A percentile compares a stretch with the other conserved stretches of the same genome.
phyloP scores from a whole-genome alignment of 768 basidiomycete species.

The Macrocybe gigantea region DNA sequence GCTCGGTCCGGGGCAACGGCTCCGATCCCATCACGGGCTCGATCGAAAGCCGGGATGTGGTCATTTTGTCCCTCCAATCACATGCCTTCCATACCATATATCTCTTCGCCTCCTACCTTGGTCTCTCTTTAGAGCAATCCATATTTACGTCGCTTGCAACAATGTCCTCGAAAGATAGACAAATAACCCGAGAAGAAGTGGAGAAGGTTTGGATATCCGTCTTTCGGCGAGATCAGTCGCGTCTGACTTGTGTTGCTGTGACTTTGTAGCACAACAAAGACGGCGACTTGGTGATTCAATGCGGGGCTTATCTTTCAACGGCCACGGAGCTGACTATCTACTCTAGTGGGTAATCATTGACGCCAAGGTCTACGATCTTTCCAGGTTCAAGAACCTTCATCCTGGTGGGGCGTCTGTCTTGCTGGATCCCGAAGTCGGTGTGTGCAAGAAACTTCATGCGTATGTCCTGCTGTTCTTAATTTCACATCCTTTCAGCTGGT shows the following conservation, averaged over 20 bases:
- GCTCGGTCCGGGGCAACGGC: too few relatives aligned
- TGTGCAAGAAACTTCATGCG: slow-evolving; percentile 12
- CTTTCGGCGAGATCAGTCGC: background rate
- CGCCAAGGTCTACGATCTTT: slow-evolving; percentile 76
- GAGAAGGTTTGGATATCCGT: slow-evolving; percentile 43
- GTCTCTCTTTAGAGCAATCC: too few relatives aligned
- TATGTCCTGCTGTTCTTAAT: background rate
- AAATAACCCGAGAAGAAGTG: slow-evolving; percentile 65
- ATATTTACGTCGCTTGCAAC: background rate
- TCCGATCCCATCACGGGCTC: too few relatives aligned
- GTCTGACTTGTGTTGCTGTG: slow-evolving; percentile 1
- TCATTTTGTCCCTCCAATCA: background rate
- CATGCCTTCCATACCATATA: background rate
- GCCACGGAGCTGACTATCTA: background rate
- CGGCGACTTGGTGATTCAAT: slow-evolving; percentile 56
- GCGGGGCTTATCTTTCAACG: background rate
- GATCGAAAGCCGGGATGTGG: too few relatives aligned
- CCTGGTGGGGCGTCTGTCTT: slow-evolving; percentile 79
- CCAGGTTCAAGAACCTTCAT: slow-evolving; percentile 73
- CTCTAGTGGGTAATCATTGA: slow-evolving; percentile 79
- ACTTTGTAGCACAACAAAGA: slow-evolving; percentile 63
- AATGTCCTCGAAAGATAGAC: slow-evolving; percentile 23
- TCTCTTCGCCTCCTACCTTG: too few relatives aligned
- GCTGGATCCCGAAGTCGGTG: slow-evolving; percentile 66
- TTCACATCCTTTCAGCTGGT: slow-evolving; percentile 38